Percentiles rank a stretch among this genome's conserved stretches.
Conservation (phyloP, 2,329 filamentous ascomycete genomes). For the Fusarium redolens region DNA sequence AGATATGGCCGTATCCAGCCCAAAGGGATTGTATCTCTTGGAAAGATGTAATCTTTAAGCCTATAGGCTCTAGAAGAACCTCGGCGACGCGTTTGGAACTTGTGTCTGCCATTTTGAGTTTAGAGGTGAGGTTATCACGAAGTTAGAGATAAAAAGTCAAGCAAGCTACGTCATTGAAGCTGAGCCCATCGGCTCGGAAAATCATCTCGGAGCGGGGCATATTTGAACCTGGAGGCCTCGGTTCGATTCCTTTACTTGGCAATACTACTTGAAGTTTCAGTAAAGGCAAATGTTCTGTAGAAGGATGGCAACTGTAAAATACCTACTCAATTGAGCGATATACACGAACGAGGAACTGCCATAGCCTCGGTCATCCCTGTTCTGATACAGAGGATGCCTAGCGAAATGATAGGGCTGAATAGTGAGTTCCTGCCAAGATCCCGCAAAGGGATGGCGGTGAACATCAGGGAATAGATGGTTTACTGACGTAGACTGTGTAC, state of each 20-base stretch:
- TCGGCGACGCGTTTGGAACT: conserved; percentile 49
- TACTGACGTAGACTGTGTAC: background rate
- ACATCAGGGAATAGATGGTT: background rate
- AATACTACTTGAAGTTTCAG: background rate
- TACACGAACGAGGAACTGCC: accelerated
- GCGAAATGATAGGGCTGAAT: conserved; percentile 1
- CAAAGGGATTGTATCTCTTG: conserved; percentile 58
- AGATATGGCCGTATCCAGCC: conserved; percentile 68
- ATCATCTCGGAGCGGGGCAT: conserved; percentile 21
- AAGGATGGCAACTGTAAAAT: accelerated
- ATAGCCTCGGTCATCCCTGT: background rate
- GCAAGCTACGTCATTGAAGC: conserved; percentile 15
- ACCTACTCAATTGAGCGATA: background rate
- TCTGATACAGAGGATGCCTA: background rate
- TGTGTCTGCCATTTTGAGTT: conserved; percentile 7
- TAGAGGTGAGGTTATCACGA: background rate
- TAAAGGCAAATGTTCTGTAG: no score
- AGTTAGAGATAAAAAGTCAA: background rate
- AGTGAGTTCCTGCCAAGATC: background rate
- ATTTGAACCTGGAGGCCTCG: background rate
- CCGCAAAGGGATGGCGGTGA: background rate
- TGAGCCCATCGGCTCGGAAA: conserved; percentile 19
- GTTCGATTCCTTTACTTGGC: background rate
- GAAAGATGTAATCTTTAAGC: conserved; percentile 54
- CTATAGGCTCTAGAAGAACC: conserved; percentile 54